Conservation (phyloP, 371 early-diverging fungal genomes). For the Funneliformis caledonium region DNA sequence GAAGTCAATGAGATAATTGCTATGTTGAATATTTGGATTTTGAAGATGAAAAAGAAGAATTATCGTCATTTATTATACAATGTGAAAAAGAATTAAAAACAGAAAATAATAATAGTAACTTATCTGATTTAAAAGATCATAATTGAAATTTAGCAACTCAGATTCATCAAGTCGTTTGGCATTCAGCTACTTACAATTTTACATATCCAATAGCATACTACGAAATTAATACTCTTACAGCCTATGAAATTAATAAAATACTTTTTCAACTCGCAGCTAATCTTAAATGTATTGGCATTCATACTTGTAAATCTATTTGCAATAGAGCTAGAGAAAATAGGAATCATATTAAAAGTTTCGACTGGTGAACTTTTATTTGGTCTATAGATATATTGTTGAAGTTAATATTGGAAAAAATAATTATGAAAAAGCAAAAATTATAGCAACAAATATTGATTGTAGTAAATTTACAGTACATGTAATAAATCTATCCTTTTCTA, state of each 20-base stretch:
- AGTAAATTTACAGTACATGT: neutral
- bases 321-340: neutral
- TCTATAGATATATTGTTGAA: neutral
- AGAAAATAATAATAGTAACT: too few relatives aligned
- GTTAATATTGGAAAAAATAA: neutral
- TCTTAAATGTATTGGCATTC: neutral
- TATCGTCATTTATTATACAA: neutral
- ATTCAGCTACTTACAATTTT: neutral
- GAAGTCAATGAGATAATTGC: neutral
- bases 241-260: neutral
- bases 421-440: neutral
- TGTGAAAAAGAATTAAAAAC: neutral
- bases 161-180: neutral
- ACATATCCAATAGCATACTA: neutral
- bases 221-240: neutral
- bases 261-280: neutral
- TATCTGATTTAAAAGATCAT: neutral
- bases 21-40: slow-evolving; percentile 16
- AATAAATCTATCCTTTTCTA: neutral
- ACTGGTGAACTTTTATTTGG: neutral
- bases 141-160: neutral
- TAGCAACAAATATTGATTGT: neutral
- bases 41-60: neutral
- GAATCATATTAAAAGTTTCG: slow-evolving; percentile 8
- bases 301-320: neutral